Base-by-base conservation (phyloP, 306 rosid species). In the Medicago lupulina region DNA sequence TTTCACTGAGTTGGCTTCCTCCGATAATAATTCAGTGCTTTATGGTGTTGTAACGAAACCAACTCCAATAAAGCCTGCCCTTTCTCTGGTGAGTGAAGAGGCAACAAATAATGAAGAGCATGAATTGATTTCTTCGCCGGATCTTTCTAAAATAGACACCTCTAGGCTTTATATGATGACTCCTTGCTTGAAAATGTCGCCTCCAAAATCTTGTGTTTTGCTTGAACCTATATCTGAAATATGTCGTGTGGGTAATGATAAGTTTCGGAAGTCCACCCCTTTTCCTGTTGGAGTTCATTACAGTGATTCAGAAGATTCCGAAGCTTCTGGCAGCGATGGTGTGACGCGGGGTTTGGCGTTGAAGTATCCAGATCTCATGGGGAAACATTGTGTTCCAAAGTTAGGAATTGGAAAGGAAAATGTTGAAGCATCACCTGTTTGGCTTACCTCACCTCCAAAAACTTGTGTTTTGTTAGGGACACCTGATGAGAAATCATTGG, bases 361-460 rank as follows among this genome's bases (percentile, higher is more conserved):
- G 25, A 88, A 83, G 78, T 91, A 86, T 86, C 92, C 89, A 5
- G 94, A 91, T 81, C 88, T 93, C 68, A 64, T 85, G 51, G 94
- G 90, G 23, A 82, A 86, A 72, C 85, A 77, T 17, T 67, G 61
- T 62, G 77, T 76, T 69, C 41, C 86, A 57, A 89, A 85, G 80
- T 12, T 85, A 13, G 85, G 76, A 57, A 50, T 79, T 54, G 83
- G 71, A 59, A 86, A 84, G 82, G 87, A 88, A 85, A 47, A 23
- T n/a, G 70, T 41, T 25, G 91, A 96, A 60, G 86, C 82, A 14
- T 96, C 98, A 5, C 96, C 92, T 5, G 85, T 78, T 71, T 96
- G 99, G 98, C 82, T 79, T 65, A 66, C 85, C 44, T 96, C 99
- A 11, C 99, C 99, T 50, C 99, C 93, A 15, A 96, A 89, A 87